Percentiles rank a stretch among this genome's conserved stretches.
phyloP scores from a whole-genome alignment of 257 asterid genomes.

The Lantana camara region DNA sequence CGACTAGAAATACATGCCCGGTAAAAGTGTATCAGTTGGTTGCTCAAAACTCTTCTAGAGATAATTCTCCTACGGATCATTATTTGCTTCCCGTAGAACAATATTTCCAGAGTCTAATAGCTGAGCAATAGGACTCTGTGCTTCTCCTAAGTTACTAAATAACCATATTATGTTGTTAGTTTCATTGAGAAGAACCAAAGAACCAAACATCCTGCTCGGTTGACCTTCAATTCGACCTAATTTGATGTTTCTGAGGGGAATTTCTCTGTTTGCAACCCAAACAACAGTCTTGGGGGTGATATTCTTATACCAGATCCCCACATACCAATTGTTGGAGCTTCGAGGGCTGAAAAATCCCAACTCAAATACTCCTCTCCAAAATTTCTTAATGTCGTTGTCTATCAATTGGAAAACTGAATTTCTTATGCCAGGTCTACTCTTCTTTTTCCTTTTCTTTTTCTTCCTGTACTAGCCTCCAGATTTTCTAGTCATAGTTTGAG shows the following conservation, averaged over 20 bases:
- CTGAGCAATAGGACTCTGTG: constrained; percentile 28
- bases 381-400: constrained; percentile 18
- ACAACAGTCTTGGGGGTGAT: too few species aligned
- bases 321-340: constrained; percentile 33
- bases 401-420: too few species aligned
- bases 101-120: constrained; percentile 30
- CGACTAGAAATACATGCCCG: constrained; percentile 48
- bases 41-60: constrained; percentile 6
- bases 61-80: too few species aligned
- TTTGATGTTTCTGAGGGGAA: constrained; percentile 16
- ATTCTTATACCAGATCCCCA: too few species aligned
- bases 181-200: constrained; percentile 33
- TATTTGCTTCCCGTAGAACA: too few species aligned
- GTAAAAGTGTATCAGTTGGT: constrained; percentile 43
- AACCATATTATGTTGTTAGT: constrained; percentile 42
- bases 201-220: constrained; percentile 25
- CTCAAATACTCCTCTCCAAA: constrained; percentile 18
- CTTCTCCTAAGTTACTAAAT: constrained; percentile 28
- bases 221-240: constrained; percentile 36
- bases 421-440: too few species aligned
- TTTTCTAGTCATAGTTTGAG: too few species aligned
- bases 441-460: too few species aligned
- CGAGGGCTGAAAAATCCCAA: constrained; percentile 26
- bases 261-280: too few species aligned
- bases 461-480: too few species aligned